Percentiles rank a stretch among this genome's conserved stretches.
Evolutionary conservation across 2,329 filamentous ascomycete species (phyloP).

Genomic region (Aspergillus ochraceoroseus): DNA sequence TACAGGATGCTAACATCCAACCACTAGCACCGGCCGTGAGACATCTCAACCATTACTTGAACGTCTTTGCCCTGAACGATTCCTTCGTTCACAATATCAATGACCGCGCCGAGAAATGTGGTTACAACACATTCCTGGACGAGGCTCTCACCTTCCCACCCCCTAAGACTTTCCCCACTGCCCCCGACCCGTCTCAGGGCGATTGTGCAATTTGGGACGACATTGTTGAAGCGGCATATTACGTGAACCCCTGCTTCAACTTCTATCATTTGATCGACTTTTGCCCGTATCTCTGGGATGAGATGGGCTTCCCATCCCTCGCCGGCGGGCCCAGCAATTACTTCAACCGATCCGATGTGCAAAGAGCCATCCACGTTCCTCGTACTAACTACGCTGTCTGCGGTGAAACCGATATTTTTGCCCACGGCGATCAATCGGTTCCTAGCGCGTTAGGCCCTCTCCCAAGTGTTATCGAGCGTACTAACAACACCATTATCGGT

Average conservation of each 20-base stretch:
- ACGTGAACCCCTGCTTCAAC: constrained; percentile 72
- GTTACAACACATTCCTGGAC: constrained; percentile 42
- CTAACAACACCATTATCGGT: constrained; percentile 66
- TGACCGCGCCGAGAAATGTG: constrained; percentile 40
- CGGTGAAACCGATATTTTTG: constrained; percentile 37
- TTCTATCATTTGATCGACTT: constrained; percentile 67
- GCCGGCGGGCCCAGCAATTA: constrained; percentile 60
- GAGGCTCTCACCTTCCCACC: constrained; percentile 62
- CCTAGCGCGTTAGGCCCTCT: constrained; percentile 44
- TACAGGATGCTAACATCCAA: background rate
- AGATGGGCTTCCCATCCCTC: constrained; percentile 63
- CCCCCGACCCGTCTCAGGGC: constrained; percentile 38
- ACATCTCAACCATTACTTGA: constrained; percentile 41
- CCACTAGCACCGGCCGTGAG: constrained; percentile 36
- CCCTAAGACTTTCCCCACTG: constrained; percentile 54
- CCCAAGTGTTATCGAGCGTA: constrained; percentile 66
- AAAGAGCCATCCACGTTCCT: constrained; percentile 60
- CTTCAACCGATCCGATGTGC: constrained; percentile 66
- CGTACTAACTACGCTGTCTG: constrained; percentile 42
- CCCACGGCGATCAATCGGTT: constrained; percentile 47
- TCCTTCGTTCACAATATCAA: constrained; percentile 40
- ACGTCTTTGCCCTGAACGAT: constrained; percentile 42
- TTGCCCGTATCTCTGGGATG: constrained; percentile 64
- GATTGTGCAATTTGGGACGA: constrained; percentile 56
- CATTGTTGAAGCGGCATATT: constrained; percentile 50